These are phyloP conservation scores for Phyllosticta citribraziliensis DNA, from an alignment of 2,329 filamentous ascomycete genomes.

Conservation along the genomic window DNA sequence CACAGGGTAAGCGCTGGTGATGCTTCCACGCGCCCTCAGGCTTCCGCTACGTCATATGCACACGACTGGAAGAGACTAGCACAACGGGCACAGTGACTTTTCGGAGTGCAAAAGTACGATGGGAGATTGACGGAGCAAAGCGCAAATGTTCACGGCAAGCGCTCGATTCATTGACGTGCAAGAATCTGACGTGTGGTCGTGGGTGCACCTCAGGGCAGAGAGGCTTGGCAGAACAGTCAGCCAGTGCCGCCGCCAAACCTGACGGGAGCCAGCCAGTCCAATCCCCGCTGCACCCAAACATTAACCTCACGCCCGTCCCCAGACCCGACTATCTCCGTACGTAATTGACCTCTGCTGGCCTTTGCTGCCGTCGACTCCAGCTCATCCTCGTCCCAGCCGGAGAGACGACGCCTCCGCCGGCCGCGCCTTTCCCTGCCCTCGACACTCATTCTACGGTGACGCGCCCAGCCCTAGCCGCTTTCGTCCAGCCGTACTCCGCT, in stretches of 20 bases:
- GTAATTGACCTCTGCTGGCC: constrained; percentile 6
- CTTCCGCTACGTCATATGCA: neutral
- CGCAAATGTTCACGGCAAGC: neutral
- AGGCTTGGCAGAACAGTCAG: neutral
- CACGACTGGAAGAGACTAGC: neutral
- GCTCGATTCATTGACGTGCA: too few relatives aligned
- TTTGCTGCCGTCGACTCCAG: neutral
- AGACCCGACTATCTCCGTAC: constrained; percentile 9
- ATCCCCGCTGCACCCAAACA: constrained; percentile 10
- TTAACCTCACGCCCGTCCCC: constrained; percentile 1
- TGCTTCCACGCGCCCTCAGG: neutral
- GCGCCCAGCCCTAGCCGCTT: constrained; percentile 11
- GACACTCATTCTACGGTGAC: constrained; percentile 10
- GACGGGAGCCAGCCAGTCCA: too few relatives aligned
- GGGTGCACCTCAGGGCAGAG: neutral
- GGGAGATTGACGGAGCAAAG: neutral
- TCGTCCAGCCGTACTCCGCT: constrained; percentile 9
- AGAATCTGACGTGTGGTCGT: neutral
- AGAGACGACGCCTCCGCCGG: constrained; percentile 4
- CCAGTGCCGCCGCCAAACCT: constrained; percentile 5
- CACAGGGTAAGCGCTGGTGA: neutral
- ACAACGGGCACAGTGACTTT: neutral
- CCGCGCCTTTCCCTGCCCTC: constrained; percentile 1
- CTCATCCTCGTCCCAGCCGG: constrained; percentile 7
- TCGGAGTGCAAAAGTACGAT: neutral